Conservation (phyloP, 1,139 yeast genomes). For the Hyphopichia pseudoburtonii region DNA sequence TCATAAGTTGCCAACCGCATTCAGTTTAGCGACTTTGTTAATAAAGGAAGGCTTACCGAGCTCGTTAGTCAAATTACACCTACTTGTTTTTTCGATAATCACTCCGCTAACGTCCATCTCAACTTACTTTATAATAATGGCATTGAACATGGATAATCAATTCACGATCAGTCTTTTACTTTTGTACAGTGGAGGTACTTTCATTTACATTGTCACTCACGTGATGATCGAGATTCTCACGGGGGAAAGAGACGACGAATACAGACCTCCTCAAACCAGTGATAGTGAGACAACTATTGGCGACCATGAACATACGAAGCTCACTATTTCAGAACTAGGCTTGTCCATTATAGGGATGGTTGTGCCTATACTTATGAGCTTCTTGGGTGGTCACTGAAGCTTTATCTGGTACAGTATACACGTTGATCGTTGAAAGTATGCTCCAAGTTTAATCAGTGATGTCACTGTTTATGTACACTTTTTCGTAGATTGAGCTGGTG, state of each 20-base stretch:
- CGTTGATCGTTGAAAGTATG: too few species aligned
- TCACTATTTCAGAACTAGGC: slow-evolving; percentile 10
- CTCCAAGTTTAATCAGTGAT: too few species aligned
- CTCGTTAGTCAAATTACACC: slow-evolving; percentile 37
- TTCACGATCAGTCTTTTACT: slow-evolving; percentile 52
- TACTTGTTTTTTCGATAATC: slow-evolving; percentile 47
- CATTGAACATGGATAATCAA: slow-evolving; percentile 29
- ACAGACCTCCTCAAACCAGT: slow-evolving; percentile 8
- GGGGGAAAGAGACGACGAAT: slow-evolving; percentile 6
- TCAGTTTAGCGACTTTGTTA: slow-evolving; percentile 63
- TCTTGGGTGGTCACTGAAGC: slow-evolving; percentile 12
- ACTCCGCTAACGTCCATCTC: slow-evolving; percentile 55
- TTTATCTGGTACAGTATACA: too few species aligned
- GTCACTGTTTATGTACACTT: too few species aligned
- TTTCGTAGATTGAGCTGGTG: too few species aligned
- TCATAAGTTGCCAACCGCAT: slow-evolving; percentile 77
- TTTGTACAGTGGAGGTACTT: slow-evolving; percentile 71
- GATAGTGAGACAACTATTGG: slow-evolving; percentile 9
- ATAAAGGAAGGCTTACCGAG: slow-evolving; percentile 33
- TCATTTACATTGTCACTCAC: slow-evolving; percentile 68
- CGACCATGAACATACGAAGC: slow-evolving; percentile 5
- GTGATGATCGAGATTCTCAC: slow-evolving; percentile 42
- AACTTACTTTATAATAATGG: slow-evolving; percentile 39
- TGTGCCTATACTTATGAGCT: slow-evolving; percentile 16
- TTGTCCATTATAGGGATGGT: slow-evolving; percentile 14